These are phyloP conservation scores for Bretziella fagacearum DNA, from an alignment of 2,329 filamentous ascomycete genomes.

Conservation along the genomic window DNA sequence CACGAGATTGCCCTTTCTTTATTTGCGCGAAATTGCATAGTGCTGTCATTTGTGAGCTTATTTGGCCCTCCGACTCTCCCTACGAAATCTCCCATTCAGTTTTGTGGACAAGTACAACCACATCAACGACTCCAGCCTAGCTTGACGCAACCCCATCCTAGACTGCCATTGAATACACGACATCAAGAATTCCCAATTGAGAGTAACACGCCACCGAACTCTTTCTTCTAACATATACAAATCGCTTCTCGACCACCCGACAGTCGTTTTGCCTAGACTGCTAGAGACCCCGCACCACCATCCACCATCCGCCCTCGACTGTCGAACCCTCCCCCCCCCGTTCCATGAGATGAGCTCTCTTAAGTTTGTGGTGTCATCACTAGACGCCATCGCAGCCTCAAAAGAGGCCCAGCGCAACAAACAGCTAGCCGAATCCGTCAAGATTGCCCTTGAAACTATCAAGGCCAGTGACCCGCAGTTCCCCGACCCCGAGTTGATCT, in stretches of 20 bases:
- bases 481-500: constrained; percentile 81
- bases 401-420: constrained; percentile 83
- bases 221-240: too few species aligned
- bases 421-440: constrained; percentile 63
- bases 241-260: background rate
- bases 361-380: constrained; percentile 83
- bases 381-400: constrained; percentile 80
- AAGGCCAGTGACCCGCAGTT: constrained; percentile 66
- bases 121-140: background rate
- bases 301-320: background rate
- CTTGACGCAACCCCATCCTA: background rate
- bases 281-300: background rate
- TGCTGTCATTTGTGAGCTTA: background rate
- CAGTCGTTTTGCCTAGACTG: background rate
- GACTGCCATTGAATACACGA: too few species aligned
- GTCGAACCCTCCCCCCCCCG: background rate
- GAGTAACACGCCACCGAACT: too few species aligned
- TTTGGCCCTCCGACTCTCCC: background rate
- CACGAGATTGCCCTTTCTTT: background rate
- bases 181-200: too few species aligned
- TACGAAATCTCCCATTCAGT: background rate
- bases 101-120: background rate
- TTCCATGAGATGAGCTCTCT: constrained; percentile 56
- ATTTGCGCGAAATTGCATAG: background rate
- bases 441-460: constrained; percentile 69